Conservation (phyloP, 2,329 filamentous ascomycete genomes). For the Metarhizium robertsii region DNA sequence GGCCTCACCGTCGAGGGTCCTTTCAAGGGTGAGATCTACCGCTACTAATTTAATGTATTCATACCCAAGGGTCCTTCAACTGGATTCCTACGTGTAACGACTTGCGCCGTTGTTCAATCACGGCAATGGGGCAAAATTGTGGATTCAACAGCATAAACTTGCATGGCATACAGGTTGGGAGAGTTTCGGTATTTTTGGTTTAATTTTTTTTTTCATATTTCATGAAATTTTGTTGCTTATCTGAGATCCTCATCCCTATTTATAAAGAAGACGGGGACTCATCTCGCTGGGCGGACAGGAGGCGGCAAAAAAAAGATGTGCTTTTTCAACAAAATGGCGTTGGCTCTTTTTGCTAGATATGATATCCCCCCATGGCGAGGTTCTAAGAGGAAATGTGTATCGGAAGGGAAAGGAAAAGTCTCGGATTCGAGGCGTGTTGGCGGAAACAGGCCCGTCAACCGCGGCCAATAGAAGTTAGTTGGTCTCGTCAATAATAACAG, state of each 20-base stretch:
- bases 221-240: constrained; percentile 11
- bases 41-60: constrained; percentile 32
- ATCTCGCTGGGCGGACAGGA: constrained; percentile 19
- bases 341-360: constrained; percentile 26
- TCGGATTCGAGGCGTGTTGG: constrained; percentile 5
- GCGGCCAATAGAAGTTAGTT: constrained; percentile 23
- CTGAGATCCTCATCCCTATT: constrained; percentile 6
- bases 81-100: constrained; percentile 28
- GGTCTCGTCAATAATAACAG: constrained; percentile 1
- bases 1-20: constrained; percentile 77
- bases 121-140: constrained; percentile 28
- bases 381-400: constrained; percentile 9
- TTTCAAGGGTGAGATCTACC: constrained; percentile 82
- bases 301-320: constrained; percentile 25
- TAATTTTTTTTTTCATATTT: constrained; percentile 10
- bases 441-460: constrained; percentile 32
- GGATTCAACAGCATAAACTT: constrained; percentile 36
- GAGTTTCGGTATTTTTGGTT: constrained; percentile 17
- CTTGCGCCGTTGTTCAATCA: constrained; percentile 19
- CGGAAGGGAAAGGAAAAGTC: not conserved
- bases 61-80: constrained; percentile 30
- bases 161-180: constrained; percentile 27
- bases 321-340: constrained; percentile 33
- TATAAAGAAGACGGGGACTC: constrained; percentile 5
- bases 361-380: constrained; percentile 22